Evolutionary conservation across 2,329 filamentous ascomycete species (phyloP).

Genomic region (Paramyrothecium sp.): DNA sequence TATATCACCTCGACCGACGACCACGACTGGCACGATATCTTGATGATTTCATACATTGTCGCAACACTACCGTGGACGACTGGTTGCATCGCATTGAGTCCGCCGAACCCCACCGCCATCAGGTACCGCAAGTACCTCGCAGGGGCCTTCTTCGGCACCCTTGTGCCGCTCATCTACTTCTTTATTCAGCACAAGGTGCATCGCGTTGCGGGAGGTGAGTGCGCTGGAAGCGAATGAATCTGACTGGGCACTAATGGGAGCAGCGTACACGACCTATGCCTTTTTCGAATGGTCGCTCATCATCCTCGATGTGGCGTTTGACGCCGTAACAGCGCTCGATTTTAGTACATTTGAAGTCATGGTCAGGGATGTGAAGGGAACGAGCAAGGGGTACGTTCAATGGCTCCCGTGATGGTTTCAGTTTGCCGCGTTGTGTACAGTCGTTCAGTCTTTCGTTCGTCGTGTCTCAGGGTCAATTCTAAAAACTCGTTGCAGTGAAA

Average conservation of each 20-base stretch:
- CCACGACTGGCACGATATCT: conserved; percentile 97
- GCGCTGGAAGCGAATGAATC: conserved; percentile 8
- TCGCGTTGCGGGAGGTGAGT: conserved; percentile 83
- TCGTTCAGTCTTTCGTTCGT: conserved; percentile 14
- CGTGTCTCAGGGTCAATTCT: conserved; percentile 20
- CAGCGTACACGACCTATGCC: conserved; percentile 95
- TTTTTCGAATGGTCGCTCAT: conserved; percentile 98
- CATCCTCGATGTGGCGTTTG: conserved; percentile 92
- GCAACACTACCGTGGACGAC: conserved; percentile 93
- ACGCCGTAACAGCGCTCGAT: conserved; percentile 90
- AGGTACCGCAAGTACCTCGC: conserved; percentile 88
- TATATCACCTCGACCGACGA: conserved; percentile 98
- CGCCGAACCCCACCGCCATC: conserved; percentile 76
- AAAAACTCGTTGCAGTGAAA: conserved; percentile 50
- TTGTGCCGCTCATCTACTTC: conserved; percentile 90
- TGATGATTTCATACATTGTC: conserved; percentile 98
- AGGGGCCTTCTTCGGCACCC: conserved; percentile 81
- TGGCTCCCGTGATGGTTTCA: conserved; percentile 81
- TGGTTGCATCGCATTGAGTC: conserved; percentile 85
- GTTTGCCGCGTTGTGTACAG: conserved; percentile 25
- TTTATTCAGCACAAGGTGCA: conserved; percentile 99
- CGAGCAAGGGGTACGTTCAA: conserved; percentile 97
- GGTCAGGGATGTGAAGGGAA: conserved; percentile 83
- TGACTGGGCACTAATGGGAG: not conserved
- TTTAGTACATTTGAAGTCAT: conserved; percentile 86